Evolutionary conservation across 2,329 filamentous ascomycete genomes (phyloP), one percentile per base, ranked within the genome.

Genomic region (Aureobasidium sp.): DNA sequence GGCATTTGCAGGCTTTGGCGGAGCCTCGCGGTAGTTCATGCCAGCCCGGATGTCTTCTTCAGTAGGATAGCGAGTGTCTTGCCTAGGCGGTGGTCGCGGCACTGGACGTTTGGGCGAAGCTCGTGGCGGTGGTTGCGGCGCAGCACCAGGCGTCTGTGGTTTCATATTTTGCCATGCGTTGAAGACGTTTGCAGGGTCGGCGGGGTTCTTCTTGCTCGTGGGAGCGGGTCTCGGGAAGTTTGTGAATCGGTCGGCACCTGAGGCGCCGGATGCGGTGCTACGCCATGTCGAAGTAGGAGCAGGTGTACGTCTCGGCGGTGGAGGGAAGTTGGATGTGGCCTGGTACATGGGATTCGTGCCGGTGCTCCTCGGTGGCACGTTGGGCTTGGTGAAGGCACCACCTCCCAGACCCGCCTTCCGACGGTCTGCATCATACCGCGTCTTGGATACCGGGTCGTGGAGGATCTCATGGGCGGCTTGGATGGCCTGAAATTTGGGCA

Each of bases 401-500:
- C 42, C 55, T 14, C 41, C 55, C 8, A 74, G 67, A 69, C 78
- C 79, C 58, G 77, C 77, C 63, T 81, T 82, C 62, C 80, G 75
- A 60, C 84, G 78, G 65, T 85, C 83, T n/a, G 77, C 78, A 70
- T 88, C 85, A 68, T 88, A 88, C 70, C 82, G 84, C 41, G 78
- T 70, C 64, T 85, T 82, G 67, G 79, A 76, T n/a, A 77, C 75
- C 1, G 82, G 76, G 68, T 88, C 85, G 66, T 78, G 81, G 49
- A 90, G 78, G 59, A 96, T 81, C 72, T 96, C 91, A 71, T 95
- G 87, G 25, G 91, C 91, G 5, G 88, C 85, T 74, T 95, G 90
- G 53, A 96, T 95, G 55, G 87, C 84, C 73, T 95, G 89, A 70
- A 96, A 96, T 70, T 90, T 89, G 36, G 87, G 81, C 67, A 89